Evolutionary conservation across 257 asterid species (phyloP).

Genomic region (Agastache rugosa): DNA sequence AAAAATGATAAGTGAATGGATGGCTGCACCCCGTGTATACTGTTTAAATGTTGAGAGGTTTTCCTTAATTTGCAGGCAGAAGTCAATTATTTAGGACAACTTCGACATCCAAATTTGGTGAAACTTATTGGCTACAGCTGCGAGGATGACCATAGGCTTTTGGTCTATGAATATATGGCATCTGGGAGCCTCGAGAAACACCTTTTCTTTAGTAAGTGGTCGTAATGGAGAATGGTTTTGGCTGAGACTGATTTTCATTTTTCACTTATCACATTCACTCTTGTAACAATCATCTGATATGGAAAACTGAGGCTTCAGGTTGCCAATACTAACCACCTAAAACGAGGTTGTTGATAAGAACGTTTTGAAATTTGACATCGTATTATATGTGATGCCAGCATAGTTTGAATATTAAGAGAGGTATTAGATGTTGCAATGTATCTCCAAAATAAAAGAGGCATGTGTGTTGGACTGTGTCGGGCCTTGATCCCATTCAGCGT

Average conservation of each 20-base stretch:
- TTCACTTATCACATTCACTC: background rate
- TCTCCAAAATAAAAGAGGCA: background rate
- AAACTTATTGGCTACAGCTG: slow-evolving; percentile 89
- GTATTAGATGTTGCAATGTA: background rate
- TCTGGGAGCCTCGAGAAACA: slow-evolving; percentile 91
- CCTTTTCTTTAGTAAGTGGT: slow-evolving; percentile 74
- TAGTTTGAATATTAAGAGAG: background rate
- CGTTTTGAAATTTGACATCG: slow-evolving; percentile 5
- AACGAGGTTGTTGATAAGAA: background rate
- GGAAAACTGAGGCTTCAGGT: background rate
- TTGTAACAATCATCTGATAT: background rate
- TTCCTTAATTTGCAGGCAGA: slow-evolving; percentile 68
- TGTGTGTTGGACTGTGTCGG: background rate
- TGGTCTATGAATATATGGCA: slow-evolving; percentile 94
- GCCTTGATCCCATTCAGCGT: background rate
- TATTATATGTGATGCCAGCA: slow-evolving; percentile 1
- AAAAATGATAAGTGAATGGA: background rate
- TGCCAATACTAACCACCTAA: slow-evolving; percentile 2
- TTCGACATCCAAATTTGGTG: slow-evolving; percentile 82
- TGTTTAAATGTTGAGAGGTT: background rate
- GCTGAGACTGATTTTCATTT: background rate
- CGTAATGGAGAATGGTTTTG: background rate
- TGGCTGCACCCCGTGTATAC: slow-evolving; percentile 9
- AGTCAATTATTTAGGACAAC: slow-evolving; percentile 86
- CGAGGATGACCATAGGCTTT: slow-evolving; percentile 74